phyloP scores from a whole-genome alignment of 164 flowering plant genomes.

The Tinospora cordifolia region DNA sequence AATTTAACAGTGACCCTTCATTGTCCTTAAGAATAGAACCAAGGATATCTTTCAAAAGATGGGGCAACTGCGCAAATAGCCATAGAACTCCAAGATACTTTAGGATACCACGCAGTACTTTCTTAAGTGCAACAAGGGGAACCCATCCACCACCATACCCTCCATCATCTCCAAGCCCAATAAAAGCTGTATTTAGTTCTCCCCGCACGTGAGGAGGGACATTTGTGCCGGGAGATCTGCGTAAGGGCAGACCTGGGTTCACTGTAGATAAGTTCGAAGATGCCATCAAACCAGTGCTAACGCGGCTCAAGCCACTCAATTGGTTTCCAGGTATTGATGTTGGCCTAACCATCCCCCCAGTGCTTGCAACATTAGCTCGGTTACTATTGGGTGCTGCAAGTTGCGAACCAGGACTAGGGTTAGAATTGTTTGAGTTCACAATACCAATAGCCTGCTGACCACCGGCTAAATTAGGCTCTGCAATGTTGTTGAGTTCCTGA shows the following conservation, averaged over 20 bases:
- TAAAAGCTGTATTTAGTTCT: conserved; percentile 93
- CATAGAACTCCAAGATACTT: conserved; percentile 97
- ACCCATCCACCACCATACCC: conserved; percentile 99
- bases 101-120: conserved; percentile 88
- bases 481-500: conserved; percentile 79
- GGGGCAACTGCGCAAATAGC: conserved; percentile 97
- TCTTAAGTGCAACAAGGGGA: conserved; percentile 96
- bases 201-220: conserved; percentile 89
- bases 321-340: conserved; percentile 32
- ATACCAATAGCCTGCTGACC: conserved; percentile 56
- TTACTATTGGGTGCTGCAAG: conserved; percentile 40
- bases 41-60: conserved; percentile 81
- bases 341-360: conserved; percentile 51
- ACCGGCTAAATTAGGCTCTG: conserved; percentile 56
- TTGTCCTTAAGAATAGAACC: conserved; percentile 89
- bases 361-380: conserved; percentile 41
- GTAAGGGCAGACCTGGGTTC: conserved; percentile 53
- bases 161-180: conserved; percentile 99
- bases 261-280: conserved; percentile 45
- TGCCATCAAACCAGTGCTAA: conserved; percentile 42
- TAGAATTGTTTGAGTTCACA: conserved; percentile 40
- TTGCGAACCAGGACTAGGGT: conserved; percentile 46
- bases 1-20: conserved; percentile 89
- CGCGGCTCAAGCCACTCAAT: conserved; percentile 45
- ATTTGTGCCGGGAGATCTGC: conserved; percentile 61